Percentiles rank a stretch among this genome's conserved stretches.
phyloP scores from a whole-genome alignment of 2,329 filamentous ascomycete species.

The Calonectria hongkongensis region DNA sequence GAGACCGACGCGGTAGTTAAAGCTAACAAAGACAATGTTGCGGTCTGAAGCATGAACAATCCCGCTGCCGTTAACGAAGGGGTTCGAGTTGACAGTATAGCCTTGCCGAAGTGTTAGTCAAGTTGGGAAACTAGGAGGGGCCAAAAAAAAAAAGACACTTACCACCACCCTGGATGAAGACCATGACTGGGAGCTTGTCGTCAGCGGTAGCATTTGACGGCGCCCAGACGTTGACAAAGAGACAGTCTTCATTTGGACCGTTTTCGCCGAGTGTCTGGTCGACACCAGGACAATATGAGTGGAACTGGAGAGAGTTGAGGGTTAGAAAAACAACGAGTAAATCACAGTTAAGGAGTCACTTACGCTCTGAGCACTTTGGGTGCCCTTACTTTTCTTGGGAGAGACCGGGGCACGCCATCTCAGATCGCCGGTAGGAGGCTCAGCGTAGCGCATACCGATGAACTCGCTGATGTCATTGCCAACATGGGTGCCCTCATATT shows the following conservation, averaged over 20 bases:
- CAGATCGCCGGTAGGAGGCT: slow-evolving; percentile 69
- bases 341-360: slow-evolving; percentile 28
- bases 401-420: slow-evolving; percentile 70
- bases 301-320: slow-evolving; percentile 59
- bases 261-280: slow-evolving; percentile 50
- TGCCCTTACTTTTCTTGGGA: slow-evolving; percentile 59
- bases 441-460: slow-evolving; percentile 71
- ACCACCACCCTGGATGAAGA: slow-evolving; percentile 67
- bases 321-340: background rate
- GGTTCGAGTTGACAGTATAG: slow-evolving; percentile 68
- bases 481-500: slow-evolving; percentile 64
- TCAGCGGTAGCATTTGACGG: slow-evolving; percentile 57
- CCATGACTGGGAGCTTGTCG: slow-evolving; percentile 61
- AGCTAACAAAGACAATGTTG: slow-evolving; percentile 74
- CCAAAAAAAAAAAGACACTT: slow-evolving; percentile 12
- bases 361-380: slow-evolving; percentile 62
- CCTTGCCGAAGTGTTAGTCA: slow-evolving; percentile 55
- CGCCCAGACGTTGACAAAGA: slow-evolving; percentile 70
- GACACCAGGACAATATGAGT: slow-evolving; percentile 65
- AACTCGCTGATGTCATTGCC: slow-evolving; percentile 65
- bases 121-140: background rate
- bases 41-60: slow-evolving; percentile 66
- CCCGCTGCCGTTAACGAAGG: slow-evolving; percentile 70
- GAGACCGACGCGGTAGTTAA: slow-evolving; percentile 78
- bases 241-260: slow-evolving; percentile 65